Conservation (phyloP, 257 asterid species). For the Lantana camara region DNA sequence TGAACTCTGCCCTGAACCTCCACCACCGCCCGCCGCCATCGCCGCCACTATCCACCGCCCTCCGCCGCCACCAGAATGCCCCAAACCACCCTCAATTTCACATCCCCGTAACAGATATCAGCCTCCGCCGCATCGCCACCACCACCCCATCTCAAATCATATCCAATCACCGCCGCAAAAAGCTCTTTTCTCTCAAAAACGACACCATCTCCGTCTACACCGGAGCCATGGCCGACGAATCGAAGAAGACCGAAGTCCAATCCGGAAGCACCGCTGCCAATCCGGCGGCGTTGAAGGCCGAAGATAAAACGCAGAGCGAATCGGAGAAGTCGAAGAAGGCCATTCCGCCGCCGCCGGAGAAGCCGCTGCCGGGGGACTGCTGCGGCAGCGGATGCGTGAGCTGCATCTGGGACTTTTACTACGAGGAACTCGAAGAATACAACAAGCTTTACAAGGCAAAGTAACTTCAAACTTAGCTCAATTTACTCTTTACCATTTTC, state of each 20-base stretch:
- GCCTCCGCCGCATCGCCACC: constrained; percentile 37
- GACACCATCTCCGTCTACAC: neutral
- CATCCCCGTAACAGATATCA: constrained; percentile 43
- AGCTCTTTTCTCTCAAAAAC: constrained; percentile 13
- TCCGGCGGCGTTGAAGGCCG: constrained; percentile 9
- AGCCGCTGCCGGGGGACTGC: constrained; percentile 81
- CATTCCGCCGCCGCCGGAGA: constrained; percentile 71
- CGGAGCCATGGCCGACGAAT: constrained; percentile 44
- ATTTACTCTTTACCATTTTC: too few species aligned
- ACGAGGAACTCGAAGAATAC: constrained; percentile 79
- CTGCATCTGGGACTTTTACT: constrained; percentile 79
- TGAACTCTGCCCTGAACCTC: neutral
- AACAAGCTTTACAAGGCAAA: constrained; percentile 42
- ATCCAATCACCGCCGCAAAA: constrained; percentile 24
- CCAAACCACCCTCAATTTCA: neutral
- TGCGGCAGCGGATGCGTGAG: constrained; percentile 85
- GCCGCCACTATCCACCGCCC: constrained; percentile 7
- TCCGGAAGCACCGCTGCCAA: neutral
- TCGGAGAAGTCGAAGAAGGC: constrained; percentile 36
- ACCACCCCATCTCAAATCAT: constrained; percentile 8
- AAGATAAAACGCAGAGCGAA: constrained; percentile 33
- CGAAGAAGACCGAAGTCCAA: constrained; percentile 18
- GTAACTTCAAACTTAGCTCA: neutral
- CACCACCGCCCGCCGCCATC: neutral
- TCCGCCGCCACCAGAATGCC: constrained; percentile 15